These are phyloP conservation scores for Naumovozyma baii DNA, from an alignment of 805 yeast species.

Conservation along the genomic window DNA sequence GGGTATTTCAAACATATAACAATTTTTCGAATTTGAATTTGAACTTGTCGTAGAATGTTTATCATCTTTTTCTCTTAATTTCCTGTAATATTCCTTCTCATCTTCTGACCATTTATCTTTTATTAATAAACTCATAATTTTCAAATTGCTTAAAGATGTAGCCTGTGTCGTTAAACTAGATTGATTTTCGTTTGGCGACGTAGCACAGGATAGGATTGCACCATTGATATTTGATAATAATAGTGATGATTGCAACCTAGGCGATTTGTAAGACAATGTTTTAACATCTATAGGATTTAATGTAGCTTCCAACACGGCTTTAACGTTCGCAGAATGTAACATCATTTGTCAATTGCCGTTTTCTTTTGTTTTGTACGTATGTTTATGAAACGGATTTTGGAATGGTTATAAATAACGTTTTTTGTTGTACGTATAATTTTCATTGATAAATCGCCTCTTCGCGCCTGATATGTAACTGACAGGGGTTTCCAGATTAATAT, in stretches of 20 bases:
- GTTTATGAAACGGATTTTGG: too few relatives aligned
- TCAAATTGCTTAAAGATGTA: constrained; percentile 20
- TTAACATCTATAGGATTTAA: constrained; percentile 14
- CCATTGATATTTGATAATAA: constrained; percentile 22
- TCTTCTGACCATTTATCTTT: constrained; percentile 30
- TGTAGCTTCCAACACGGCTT: constrained; percentile 11
- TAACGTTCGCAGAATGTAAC: constrained; percentile 20
- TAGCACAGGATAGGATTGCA: constrained; percentile 23
- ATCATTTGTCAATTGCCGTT: constrained; percentile 4
- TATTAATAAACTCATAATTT: constrained; percentile 26
- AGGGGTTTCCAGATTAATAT: too few relatives aligned
- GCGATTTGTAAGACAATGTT: constrained; percentile 10
- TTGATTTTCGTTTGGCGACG: constrained; percentile 3
- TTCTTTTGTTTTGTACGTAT: too few relatives aligned
- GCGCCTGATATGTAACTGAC: too few relatives aligned
- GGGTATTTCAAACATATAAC: constrained; percentile 9
- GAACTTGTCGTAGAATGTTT: constrained; percentile 3
- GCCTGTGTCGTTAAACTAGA: constrained; percentile 4
- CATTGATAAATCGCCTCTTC: too few relatives aligned
- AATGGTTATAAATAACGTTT: too few relatives aligned
- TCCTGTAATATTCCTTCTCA: constrained; percentile 10
- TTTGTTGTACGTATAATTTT: too few relatives aligned
- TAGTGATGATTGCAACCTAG: constrained; percentile 19
- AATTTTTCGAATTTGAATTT: constrained; percentile 2
- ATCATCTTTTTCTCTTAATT: background rate